Evolutionary conservation across 2,329 filamentous ascomycete species (phyloP).

Genomic region (Colletotrichum musicola): DNA sequence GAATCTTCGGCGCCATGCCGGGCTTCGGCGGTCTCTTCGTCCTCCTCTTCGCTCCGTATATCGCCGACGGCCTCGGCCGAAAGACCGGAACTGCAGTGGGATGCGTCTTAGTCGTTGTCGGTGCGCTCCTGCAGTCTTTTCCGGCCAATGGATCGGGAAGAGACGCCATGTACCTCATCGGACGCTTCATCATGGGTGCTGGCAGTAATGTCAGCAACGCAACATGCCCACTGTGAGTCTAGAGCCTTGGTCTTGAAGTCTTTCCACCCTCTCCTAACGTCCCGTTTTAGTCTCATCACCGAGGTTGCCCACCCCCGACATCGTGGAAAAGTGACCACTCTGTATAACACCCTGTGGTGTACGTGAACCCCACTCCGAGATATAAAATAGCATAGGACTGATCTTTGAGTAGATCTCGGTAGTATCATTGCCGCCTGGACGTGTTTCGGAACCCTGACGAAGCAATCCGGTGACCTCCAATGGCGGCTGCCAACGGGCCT

Average conservation of each 20-base stretch:
- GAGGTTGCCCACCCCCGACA: constrained; percentile 65
- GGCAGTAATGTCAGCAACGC: constrained; percentile 61
- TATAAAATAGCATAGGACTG: too few relatives aligned
- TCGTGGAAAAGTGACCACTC: constrained; percentile 59
- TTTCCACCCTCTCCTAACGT: too few relatives aligned
- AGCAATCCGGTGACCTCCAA: constrained; percentile 61
- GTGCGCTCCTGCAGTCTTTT: constrained; percentile 55
- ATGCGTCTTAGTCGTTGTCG: constrained; percentile 61
- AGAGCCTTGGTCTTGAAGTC: too few relatives aligned
- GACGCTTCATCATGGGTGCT: constrained; percentile 66
- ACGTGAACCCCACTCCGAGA: too few relatives aligned
- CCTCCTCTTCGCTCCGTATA: constrained; percentile 60
- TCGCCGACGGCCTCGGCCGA: constrained; percentile 60
- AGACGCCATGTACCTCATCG: constrained; percentile 58
- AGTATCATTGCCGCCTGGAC: constrained; percentile 58
- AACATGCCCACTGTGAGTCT: constrained; percentile 53
- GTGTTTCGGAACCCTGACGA: constrained; percentile 57
- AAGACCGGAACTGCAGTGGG: constrained; percentile 61
- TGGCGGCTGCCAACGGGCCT: constrained; percentile 54
- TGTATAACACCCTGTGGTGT: constrained; percentile 64
- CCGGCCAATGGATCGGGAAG: constrained; percentile 49
- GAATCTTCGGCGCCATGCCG: constrained; percentile 61
- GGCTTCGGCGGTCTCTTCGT: constrained; percentile 60
- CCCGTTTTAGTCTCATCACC: constrained; percentile 50
- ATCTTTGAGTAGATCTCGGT: constrained; percentile 42